Conservation (phyloP, 805 yeast species). For the Candida fluviatilis region DNA sequence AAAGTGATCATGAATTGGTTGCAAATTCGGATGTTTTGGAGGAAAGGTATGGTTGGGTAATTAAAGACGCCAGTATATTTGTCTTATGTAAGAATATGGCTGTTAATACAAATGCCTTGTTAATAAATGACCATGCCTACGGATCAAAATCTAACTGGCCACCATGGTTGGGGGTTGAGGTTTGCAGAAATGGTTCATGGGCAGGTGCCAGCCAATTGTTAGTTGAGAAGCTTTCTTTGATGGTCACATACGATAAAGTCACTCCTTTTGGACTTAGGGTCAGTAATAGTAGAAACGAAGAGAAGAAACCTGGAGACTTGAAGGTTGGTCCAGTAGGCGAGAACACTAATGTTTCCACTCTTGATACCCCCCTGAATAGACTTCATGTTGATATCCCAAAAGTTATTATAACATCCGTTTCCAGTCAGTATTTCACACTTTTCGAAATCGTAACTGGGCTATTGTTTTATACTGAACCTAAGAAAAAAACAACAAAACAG, state of each 20-base stretch:
- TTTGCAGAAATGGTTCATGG: constrained; percentile 43
- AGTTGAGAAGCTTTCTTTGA: constrained; percentile 59
- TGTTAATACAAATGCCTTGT: constrained; percentile 8
- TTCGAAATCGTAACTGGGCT: constrained; percentile 61
- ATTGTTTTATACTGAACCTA: constrained; percentile 72
- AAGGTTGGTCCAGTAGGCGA: constrained; percentile 4
- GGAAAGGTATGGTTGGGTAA: constrained; percentile 63
- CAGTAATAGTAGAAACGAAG: constrained; percentile 6
- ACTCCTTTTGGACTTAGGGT: constrained; percentile 23
- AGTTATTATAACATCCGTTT: constrained; percentile 63
- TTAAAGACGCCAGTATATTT: constrained; percentile 69
- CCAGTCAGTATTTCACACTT: constrained; percentile 66
- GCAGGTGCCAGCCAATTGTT: constrained; percentile 47
- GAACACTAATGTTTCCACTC: constrained; percentile 1
- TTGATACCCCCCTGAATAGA: constrained; percentile 22
- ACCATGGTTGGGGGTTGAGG: constrained; percentile 79
- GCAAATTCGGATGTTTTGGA: constrained; percentile 43
- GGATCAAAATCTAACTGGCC: constrained; percentile 75
- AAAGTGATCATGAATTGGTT: constrained; percentile 20
- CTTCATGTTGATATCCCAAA: constrained; percentile 66
- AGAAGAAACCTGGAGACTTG: background rate
- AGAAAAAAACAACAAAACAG: constrained; percentile 51
- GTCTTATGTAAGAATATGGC: constrained; percentile 52
- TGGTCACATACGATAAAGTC: constrained; percentile 51
- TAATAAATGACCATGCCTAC: constrained; percentile 41